Percentiles rank a stretch among this genome's conserved stretches.
Evolutionary conservation across 2,329 filamentous ascomycete genomes (phyloP).

Genomic region (Westerdykella aurantiaca): DNA sequence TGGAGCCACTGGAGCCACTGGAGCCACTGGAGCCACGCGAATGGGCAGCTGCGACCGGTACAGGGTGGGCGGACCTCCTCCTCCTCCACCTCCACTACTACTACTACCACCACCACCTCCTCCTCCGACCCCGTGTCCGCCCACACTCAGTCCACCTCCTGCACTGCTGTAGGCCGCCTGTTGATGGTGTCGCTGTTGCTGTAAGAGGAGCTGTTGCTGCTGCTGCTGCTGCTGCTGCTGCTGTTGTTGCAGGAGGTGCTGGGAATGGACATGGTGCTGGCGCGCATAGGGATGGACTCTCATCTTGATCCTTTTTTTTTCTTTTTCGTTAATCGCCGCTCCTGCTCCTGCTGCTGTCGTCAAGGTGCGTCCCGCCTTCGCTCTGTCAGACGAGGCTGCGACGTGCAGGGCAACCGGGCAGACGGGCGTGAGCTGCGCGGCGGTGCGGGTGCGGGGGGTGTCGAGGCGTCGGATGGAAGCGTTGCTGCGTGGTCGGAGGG

Average conservation of each 20-base stretch:
- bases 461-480: too few species aligned
- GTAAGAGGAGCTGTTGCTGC: too few species aligned
- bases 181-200: conserved; percentile 1
- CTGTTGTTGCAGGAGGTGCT: conserved; percentile 4
- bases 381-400: too few species aligned
- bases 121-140: too few species aligned
- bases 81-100: too few species aligned
- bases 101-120: too few species aligned
- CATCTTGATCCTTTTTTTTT: conserved; percentile 13
- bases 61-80: conserved; percentile 19
- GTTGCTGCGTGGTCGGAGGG: too few species aligned
- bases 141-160: background rate
- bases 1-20: conserved; percentile 10
- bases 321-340: background rate
- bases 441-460: too few species aligned
- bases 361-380: too few species aligned
- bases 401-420: too few species aligned
- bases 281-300: conserved; percentile 21
- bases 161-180: background rate
- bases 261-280: conserved; percentile 21
- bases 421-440: too few species aligned
- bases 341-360: background rate
- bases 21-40: conserved; percentile 17
- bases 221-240: background rate
- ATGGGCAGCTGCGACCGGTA: conserved; percentile 38